Percentiles rank a stretch among this genome's conserved stretches.
These are phyloP conservation scores for Blastocystis sp. DNA, from an alignment of 352 stramenopile genomes.

Conservation along the genomic window DNA sequence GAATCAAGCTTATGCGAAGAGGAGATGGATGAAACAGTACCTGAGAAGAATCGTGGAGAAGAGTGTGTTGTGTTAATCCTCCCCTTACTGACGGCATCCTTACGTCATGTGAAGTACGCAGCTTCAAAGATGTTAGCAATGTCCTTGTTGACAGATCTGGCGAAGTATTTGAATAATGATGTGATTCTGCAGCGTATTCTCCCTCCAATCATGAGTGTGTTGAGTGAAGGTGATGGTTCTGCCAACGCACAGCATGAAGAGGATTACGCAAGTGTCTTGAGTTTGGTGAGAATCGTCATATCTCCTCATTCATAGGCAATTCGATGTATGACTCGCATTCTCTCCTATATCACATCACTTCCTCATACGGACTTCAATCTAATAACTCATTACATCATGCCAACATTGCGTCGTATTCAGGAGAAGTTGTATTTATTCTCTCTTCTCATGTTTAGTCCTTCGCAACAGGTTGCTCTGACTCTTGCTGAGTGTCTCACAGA, in stretches of 20 bases:
- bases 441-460: neutral
- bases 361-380: slow-evolving; percentile 43
- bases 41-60: neutral
- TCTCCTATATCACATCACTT: neutral
- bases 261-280: slow-evolving; percentile 14
- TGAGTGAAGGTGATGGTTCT: neutral
- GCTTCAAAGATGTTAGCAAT: slow-evolving; percentile 66
- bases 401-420: neutral
- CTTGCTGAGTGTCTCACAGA: slow-evolving; percentile 55
- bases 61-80: slow-evolving; percentile 67
- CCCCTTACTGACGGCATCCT: slow-evolving; percentile 43
- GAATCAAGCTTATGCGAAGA: neutral
- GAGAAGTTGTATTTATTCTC: neutral
- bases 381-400: slow-evolving; percentile 17
- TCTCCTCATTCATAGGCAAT: neutral
- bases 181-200: slow-evolving; percentile 88
- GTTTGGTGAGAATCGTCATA: neutral
- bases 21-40: neutral
- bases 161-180: slow-evolving; percentile 73
- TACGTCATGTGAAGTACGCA: slow-evolving; percentile 65
- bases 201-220: slow-evolving; percentile 70
- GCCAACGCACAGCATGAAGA: neutral
- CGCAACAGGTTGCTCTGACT: slow-evolving; percentile 29
- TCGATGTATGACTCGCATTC: slow-evolving; percentile 4
- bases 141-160: slow-evolving; percentile 42